phyloP scores from a whole-genome alignment of 2,329 filamentous ascomycete genomes.

The Thielaviopsis euricoi region DNA sequence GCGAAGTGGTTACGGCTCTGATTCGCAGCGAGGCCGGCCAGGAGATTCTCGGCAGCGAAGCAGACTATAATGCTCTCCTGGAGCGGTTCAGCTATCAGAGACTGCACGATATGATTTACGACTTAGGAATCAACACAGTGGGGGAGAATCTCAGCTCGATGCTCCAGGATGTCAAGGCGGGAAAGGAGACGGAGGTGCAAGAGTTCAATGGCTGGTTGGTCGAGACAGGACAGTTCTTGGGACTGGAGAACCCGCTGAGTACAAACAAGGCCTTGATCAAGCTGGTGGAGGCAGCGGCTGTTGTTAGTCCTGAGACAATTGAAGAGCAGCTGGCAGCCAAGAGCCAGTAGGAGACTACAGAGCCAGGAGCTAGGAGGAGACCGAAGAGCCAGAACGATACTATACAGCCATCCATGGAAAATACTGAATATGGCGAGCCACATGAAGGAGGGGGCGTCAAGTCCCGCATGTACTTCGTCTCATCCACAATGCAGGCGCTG shows the following conservation, averaged over 20 bases:
- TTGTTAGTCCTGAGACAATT: slow-evolving; percentile 3
- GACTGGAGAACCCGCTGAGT: slow-evolving; percentile 19
- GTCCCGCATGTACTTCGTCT: neutral
- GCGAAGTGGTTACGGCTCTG: slow-evolving; percentile 39
- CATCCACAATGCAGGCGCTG: too few relatives aligned
- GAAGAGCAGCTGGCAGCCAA: slow-evolving; percentile 6
- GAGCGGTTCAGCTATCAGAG: slow-evolving; percentile 27
- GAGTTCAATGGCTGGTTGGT: slow-evolving; percentile 45
- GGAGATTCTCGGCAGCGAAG: slow-evolving; percentile 9
- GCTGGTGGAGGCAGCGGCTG: slow-evolving; percentile 23
- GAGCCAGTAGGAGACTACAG: neutral
- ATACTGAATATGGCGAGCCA: too few relatives aligned
- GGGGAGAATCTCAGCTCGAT: slow-evolving; percentile 44
- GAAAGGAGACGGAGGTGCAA: slow-evolving; percentile 36
- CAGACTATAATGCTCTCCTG: slow-evolving; percentile 15
- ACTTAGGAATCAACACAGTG: slow-evolving; percentile 20
- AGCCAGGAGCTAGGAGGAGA: too few relatives aligned
- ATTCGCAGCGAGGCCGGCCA: slow-evolving; percentile 3
- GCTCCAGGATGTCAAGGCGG: slow-evolving; percentile 39
- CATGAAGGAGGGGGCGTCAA: too few relatives aligned
- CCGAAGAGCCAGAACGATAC: neutral
- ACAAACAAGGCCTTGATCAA: slow-evolving; percentile 26
- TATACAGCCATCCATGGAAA: too few relatives aligned
- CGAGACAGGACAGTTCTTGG: slow-evolving; percentile 26
- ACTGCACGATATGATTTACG: slow-evolving; percentile 27